These are phyloP conservation scores for Myriosclerotinia duriaeana DNA, from an alignment of 2,329 filamentous ascomycete species.

Conservation along the genomic window DNA sequence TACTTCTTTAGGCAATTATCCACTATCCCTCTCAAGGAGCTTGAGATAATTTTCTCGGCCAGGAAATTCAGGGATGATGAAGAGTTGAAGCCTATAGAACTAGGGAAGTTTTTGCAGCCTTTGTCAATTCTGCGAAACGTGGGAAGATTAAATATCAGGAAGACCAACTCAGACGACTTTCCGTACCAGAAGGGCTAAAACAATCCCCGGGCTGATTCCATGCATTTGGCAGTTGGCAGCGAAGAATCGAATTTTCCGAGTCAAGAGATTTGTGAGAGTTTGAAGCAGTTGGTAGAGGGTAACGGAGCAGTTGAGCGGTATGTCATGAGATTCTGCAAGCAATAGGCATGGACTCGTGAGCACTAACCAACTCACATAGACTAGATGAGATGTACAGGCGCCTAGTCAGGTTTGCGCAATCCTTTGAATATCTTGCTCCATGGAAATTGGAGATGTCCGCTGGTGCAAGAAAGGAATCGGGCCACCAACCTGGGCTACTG, in stretches of 20 bases:
- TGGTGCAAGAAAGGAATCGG: neutral
- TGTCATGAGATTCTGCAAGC: neutral
- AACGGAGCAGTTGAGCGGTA: neutral
- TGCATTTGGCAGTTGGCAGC: no score
- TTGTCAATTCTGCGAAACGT: neutral
- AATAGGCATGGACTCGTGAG: neutral
- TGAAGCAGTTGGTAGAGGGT: neutral
- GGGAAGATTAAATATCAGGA: neutral
- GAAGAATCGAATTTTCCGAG: neutral
- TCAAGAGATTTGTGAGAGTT: neutral
- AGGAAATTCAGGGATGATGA: no score
- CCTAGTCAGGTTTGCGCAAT: neutral
- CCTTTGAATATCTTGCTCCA: conserved; percentile 3
- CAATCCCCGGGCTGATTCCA: accelerated
- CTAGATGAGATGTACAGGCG: neutral
- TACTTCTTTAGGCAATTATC: neutral
- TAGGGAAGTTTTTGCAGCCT: neutral
- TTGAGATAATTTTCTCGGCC: neutral
- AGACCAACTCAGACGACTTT: neutral
- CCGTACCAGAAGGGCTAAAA: neutral
- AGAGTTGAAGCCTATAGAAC: neutral
- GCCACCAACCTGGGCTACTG: no score
- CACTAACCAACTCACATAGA: neutral
- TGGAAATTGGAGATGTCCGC: neutral
- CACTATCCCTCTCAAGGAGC: neutral